Conservation (phyloP, 2,329 filamentous ascomycete genomes). For the Ambrosiella xylebori region DNA sequence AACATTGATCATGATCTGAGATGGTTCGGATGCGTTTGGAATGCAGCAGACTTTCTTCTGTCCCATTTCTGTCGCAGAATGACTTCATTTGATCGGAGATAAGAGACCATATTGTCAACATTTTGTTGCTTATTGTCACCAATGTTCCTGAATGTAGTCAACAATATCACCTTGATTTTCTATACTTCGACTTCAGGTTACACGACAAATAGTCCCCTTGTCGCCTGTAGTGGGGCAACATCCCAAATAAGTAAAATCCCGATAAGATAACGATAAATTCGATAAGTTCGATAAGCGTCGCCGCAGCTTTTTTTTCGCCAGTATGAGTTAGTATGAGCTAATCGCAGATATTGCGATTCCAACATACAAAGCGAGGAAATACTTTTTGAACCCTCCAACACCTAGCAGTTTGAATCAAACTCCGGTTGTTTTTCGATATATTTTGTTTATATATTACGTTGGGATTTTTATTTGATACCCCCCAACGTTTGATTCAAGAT, state of each 20-base stretch:
- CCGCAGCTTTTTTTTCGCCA: background rate
- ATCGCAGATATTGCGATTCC: background rate
- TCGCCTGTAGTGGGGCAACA: too few species aligned
- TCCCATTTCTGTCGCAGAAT: too few species aligned
- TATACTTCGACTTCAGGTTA: too few species aligned
- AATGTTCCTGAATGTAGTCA: too few species aligned
- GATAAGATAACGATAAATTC: constrained; percentile 12
- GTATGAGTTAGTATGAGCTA: background rate
- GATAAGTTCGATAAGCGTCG: background rate
- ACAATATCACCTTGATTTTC: too few species aligned
- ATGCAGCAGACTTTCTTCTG: too few species aligned
- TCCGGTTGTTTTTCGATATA: background rate
- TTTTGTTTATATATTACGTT: background rate
- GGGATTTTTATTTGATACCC: background rate
- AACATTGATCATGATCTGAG: too few species aligned
- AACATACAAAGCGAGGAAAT: background rate
- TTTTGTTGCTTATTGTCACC: too few species aligned
- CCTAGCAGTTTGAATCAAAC: background rate
- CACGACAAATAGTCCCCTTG: too few species aligned
- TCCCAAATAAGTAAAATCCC: background rate
- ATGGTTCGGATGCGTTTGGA: too few species aligned
- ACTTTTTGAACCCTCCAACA: background rate
- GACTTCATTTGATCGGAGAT: too few species aligned
- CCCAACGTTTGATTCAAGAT: constrained; percentile 26
- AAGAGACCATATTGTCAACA: too few species aligned